A percentile compares a stretch with the other conserved stretches of the same genome.
Evolutionary conservation across 2,329 filamentous ascomycete genomes (phyloP).

Genomic region (Ceratocystiopsis minuta): DNA sequence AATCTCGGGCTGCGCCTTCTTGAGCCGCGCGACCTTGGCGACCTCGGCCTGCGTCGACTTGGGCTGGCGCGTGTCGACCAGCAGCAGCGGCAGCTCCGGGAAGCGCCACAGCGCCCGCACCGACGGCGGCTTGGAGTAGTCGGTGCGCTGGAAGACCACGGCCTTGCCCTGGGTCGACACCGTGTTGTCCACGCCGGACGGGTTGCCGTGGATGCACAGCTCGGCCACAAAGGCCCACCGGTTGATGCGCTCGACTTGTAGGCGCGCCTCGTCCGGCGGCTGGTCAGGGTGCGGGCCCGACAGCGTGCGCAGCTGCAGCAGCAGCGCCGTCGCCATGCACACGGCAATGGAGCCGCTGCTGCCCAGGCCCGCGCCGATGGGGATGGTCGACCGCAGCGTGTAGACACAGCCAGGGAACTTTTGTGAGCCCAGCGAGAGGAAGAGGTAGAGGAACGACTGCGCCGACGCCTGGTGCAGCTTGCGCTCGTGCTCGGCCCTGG

Average conservation of each 20-base stretch:
- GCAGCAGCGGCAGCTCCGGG: slow-evolving; percentile 73
- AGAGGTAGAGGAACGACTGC: slow-evolving; percentile 78
- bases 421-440: slow-evolving; percentile 67
- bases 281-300: slow-evolving; percentile 87
- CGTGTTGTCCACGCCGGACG: slow-evolving; percentile 92
- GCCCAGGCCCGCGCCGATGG: slow-evolving; percentile 76
- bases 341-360: slow-evolving; percentile 91
- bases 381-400: slow-evolving; percentile 82
- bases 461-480: slow-evolving; percentile 76
- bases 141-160: slow-evolving; percentile 69
- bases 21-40: slow-evolving; percentile 62
- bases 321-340: slow-evolving; percentile 66
- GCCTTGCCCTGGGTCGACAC: slow-evolving; percentile 87
- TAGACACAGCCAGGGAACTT: slow-evolving; percentile 71
- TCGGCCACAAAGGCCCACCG: slow-evolving; percentile 94
- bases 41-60: slow-evolving; percentile 79
- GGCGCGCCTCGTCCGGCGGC: slow-evolving; percentile 65
- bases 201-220: slow-evolving; percentile 94
- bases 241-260: slow-evolving; percentile 91
- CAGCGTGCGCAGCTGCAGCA: slow-evolving; percentile 74
- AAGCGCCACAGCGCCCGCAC: slow-evolving; percentile 72
- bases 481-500: slow-evolving; percentile 49
- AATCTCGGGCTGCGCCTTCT: slow-evolving; percentile 53
- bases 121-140: slow-evolving; percentile 58
- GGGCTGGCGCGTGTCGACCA: slow-evolving; percentile 76